Evolutionary conservation across 1,284 basidiomycete genomes (phyloP), one percentile per base, ranked within the genome.

Genomic region (Trichosporon ovoides): DNA sequence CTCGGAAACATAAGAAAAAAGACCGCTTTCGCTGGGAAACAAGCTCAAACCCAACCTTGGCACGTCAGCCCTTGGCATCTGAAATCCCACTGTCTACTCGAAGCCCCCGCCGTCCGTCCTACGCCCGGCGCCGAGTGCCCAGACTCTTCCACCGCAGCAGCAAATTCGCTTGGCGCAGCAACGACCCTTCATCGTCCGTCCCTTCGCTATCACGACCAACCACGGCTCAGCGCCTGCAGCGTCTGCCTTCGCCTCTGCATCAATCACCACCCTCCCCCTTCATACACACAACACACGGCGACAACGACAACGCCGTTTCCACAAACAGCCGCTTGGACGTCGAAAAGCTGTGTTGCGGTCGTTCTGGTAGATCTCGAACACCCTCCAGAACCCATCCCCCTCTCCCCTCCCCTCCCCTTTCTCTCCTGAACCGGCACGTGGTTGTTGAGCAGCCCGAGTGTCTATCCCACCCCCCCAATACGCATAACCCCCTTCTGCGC

Each of bases 111-210:
- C 13, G 14, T 18, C 40, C n/a, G 22, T 11, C 40, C 43, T 31
- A 31, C 28, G 18, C 18, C 37, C 37, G 16, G 18, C 37, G 43
- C 43, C 43, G 22, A 48, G 43, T 48, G 43, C 43, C 43, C 43
- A 48, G 43, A 48, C 43, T 48, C 43, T 48, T 48, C 43, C 43
- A 48, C 43, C 43, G 43, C 43, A 48, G 43, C 43, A 48, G 22
- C 43, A 48, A 48, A 20, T 48, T 48, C 43, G 43, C 43, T 48
- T 48, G 43, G 43, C 43, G 43, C 43, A n/a, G 43, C 22, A 14
- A 28, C 43, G 22, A 24, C 16, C 43, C 43, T 24, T 48, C 16
- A 5, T 13, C 12, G 6, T 37, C 28, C 24, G 16, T 48, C 43
- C 43, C 43, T 48, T 48, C 43, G 28, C 43, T 18, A 48, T 48